A percentile compares a stretch with the other conserved stretches of the same genome.
Conservation (phyloP, 257 asterid genomes). For the Cynanchum wilfordii region DNA sequence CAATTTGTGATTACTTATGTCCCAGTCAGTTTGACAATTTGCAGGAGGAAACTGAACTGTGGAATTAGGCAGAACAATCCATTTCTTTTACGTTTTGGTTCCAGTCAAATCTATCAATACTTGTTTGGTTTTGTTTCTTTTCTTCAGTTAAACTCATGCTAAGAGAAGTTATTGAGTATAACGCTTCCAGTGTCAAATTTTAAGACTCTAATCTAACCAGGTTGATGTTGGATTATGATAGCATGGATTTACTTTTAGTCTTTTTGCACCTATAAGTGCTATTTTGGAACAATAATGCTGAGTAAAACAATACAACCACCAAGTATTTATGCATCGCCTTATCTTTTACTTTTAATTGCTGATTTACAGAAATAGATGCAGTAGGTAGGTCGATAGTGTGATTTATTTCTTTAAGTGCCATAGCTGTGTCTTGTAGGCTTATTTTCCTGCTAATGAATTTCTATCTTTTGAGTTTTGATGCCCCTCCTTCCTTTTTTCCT, state of each 20-base stretch:
- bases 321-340: background rate
- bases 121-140: background rate
- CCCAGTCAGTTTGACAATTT: background rate
- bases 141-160: background rate
- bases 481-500: background rate
- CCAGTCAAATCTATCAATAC: background rate
- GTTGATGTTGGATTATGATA: background rate
- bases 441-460: background rate
- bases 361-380: background rate
- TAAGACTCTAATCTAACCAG: background rate
- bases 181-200: background rate
- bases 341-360: background rate
- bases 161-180: background rate
- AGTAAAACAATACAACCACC: background rate
- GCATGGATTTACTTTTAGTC: background rate
- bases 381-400: background rate
- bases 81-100: background rate
- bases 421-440: background rate
- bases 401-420: background rate
- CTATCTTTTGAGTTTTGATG: background rate
- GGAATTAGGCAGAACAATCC: background rate
- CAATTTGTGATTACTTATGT: background rate
- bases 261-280: background rate
- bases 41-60: background rate
- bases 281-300: too few relatives aligned